Base-by-base conservation (phyloP, 495 filamentous ascomycete species). In the Amorphotheca resinae region DNA sequence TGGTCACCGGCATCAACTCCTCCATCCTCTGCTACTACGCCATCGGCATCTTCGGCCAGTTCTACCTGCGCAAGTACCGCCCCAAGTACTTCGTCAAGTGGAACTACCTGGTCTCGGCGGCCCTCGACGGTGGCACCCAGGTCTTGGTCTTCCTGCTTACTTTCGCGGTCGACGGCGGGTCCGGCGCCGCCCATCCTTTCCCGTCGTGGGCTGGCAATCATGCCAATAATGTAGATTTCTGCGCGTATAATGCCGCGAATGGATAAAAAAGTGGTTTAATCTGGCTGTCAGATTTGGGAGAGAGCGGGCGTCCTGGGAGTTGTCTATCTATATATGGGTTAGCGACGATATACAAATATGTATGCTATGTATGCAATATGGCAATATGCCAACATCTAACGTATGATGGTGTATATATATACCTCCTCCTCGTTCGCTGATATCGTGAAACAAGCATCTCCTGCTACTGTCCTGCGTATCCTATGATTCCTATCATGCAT, bases 21-120 rank as follows among this genome's bases (percentile, higher is more conserved):
- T 53, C 58, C 4, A 26, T 70, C 34, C 39, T 59, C 32, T 54
- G 39, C 16, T 62, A 49, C 54, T 61, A 66, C 48, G 30, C 57
- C 37, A 38, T 55, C 15, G 68, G 66, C 2, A 55, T 68, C 38
- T 56, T 59, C 35, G 50, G 59, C 4, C 75, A 79, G 54, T 66
- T 60, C 39, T 79, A 68, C 38, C 56, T 79, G 5, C 60, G 74
- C 4, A 66, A 67, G 44, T 61, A 67, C 38, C 34, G 54, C 0
- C 72, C 74, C 2, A 42, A 58, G 1, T 59, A 70, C 22, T 79
- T 75, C 59, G 66, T 68, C 50, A 65, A 77, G 46, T 78, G 74
- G 42, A 72, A 67, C 21, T 79, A 77, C 42, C 58, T 78, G 0
- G 50, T 77, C 4, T 64, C 66, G 0, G 73, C 63, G 2, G 74